phyloP scores from a whole-genome alignment of 495 filamentous ascomycete genomes.

The Pyronema domesticum region DNA sequence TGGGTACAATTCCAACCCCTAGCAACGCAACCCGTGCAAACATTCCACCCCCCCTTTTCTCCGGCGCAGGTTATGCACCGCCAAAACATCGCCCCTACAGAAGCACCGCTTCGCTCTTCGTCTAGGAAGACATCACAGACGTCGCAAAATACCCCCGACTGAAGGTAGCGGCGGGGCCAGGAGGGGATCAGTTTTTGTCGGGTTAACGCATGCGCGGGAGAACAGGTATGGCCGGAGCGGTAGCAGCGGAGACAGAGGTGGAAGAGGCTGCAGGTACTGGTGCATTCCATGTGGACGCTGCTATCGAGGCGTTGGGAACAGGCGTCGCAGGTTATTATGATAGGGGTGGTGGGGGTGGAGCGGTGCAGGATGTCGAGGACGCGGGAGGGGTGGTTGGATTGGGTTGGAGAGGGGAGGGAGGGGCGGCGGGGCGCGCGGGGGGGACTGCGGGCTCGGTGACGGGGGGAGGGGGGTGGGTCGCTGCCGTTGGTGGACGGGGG shows the following conservation, averaged over 20 bases:
- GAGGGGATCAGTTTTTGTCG: conserved; percentile 3
- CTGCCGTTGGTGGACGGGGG: neutral
- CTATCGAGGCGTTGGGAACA: conserved; percentile 1
- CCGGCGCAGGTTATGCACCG: conserved; percentile 9
- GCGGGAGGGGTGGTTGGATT: neutral
- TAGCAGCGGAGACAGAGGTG: conserved; percentile 4
- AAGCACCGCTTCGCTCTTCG: neutral
- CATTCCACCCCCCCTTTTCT: neutral
- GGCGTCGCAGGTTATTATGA: conserved; percentile 6
- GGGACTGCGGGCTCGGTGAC: neutral
- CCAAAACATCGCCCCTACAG: conserved; percentile 13
- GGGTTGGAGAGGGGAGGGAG: neutral
- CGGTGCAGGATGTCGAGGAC: conserved; percentile 4
- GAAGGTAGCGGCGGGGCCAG: conserved; percentile 5
- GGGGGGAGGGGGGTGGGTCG: neutral
- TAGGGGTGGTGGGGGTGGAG: neutral
- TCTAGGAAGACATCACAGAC: conserved; percentile 21
- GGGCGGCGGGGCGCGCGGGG: neutral
- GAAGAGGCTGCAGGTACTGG: neutral
- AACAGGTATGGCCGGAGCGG: conserved; percentile 1
- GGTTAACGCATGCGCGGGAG: neutral
- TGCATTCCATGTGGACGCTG: conserved; percentile 1
- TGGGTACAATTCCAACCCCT: conserved; percentile 15
- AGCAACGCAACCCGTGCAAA: conserved; percentile 11
- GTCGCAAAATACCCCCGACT: conserved; percentile 18